Percentiles rank a stretch among this genome's conserved stretches.
phyloP scores from a whole-genome alignment of 768 basidiomycete species.

The Pleurotus platypus region DNA sequence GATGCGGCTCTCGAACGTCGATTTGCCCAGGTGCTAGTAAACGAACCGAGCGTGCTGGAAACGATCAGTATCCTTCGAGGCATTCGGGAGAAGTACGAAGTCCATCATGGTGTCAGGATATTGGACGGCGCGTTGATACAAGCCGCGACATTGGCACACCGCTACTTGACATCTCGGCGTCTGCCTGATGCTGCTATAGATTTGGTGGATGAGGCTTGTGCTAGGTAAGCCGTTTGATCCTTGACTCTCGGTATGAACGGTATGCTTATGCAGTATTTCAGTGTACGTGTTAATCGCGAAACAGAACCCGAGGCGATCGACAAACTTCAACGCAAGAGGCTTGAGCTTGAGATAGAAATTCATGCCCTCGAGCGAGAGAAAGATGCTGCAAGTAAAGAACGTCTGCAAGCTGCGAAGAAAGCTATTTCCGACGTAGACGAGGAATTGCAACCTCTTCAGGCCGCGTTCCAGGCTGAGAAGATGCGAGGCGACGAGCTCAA shows the following conservation, averaged over 20 bases:
- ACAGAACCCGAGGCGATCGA: slow-evolving; percentile 94
- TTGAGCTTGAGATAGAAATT: slow-evolving; percentile 92
- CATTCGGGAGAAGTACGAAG: slow-evolving; percentile 91
- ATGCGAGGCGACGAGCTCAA: slow-evolving; percentile 78
- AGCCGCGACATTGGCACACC: slow-evolving; percentile 89
- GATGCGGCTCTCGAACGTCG: slow-evolving; percentile 89
- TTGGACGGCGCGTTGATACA: slow-evolving; percentile 83
- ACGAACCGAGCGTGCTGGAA: slow-evolving; percentile 85
- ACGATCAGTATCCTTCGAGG: slow-evolving; percentile 93
- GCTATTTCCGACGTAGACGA: slow-evolving; percentile 83
- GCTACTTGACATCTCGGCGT: slow-evolving; percentile 81
- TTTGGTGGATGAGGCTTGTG: slow-evolving; percentile 88
- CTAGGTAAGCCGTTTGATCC: slow-evolving; percentile 48
- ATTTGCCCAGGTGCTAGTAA: slow-evolving; percentile 91
- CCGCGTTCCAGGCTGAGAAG: slow-evolving; percentile 87
- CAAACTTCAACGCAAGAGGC: slow-evolving; percentile 80
- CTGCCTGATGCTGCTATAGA: slow-evolving; percentile 89
- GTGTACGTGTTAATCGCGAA: slow-evolving; percentile 88
- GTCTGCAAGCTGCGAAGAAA: slow-evolving; percentile 70
- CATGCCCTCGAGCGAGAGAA: slow-evolving; percentile 94
- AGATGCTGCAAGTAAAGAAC: slow-evolving; percentile 83
- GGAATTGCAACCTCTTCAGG: slow-evolving; percentile 74
- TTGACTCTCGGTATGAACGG: no score
- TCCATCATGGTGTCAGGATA: slow-evolving; percentile 88
- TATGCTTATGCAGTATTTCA: slow-evolving; percentile 19